Conservation (phyloP, 2,329 filamentous ascomycete species). For the Dactylellina leptospora region DNA sequence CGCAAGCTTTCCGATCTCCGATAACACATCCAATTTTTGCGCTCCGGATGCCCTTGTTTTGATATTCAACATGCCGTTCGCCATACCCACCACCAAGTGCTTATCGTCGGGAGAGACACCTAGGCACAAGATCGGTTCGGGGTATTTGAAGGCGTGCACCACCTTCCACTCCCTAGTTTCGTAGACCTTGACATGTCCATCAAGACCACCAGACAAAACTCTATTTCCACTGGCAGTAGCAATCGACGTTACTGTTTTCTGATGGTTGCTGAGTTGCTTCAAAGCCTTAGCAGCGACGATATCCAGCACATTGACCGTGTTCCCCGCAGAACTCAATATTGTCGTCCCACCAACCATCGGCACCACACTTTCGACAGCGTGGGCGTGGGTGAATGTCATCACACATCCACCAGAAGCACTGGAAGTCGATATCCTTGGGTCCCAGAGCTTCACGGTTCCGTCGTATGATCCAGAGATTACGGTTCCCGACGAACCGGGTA, state of each 20-base stretch:
- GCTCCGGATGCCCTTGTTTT: constrained; percentile 86
- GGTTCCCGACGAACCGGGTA: constrained; percentile 69
- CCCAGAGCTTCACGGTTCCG: constrained; percentile 91
- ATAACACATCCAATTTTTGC: constrained; percentile 67
- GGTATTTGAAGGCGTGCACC: constrained; percentile 92
- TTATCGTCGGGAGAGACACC: constrained; percentile 82
- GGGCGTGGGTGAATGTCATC: constrained; percentile 95
- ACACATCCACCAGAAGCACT: constrained; percentile 63
- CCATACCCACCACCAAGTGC: constrained; percentile 93
- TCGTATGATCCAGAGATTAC: constrained; percentile 94
- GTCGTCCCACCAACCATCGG: constrained; percentile 87
- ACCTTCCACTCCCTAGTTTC: constrained; percentile 96
- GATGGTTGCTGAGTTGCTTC: constrained; percentile 88
- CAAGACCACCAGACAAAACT: constrained; percentile 85
- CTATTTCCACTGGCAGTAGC: constrained; percentile 69
- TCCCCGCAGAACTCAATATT: constrained; percentile 83
- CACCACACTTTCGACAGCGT: constrained; percentile 86
- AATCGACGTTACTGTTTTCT: constrained; percentile 94
- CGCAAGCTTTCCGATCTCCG: constrained; percentile 43
- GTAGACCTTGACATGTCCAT: constrained; percentile 97
- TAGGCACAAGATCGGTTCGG: constrained; percentile 86
- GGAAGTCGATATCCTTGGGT: constrained; percentile 75
- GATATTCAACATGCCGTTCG: constrained; percentile 88
- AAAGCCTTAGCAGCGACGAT: constrained; percentile 88
- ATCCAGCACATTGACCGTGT: constrained; percentile 88